Evolutionary conservation across 2,329 filamentous ascomycete species (phyloP).

Genomic region (Coniosporium tulheliwenetii): DNA sequence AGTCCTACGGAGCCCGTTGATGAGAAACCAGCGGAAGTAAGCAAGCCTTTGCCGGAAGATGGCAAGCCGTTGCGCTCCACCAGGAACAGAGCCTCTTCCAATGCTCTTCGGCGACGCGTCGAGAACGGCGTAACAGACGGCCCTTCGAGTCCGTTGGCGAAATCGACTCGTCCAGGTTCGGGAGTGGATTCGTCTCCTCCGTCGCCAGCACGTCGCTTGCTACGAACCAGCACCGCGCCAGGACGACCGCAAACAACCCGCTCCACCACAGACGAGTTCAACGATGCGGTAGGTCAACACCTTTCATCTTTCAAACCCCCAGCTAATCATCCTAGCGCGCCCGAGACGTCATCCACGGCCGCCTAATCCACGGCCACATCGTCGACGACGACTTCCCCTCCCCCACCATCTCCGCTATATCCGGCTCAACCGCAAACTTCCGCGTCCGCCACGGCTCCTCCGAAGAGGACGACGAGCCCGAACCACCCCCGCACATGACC

Average conservation of each 20-base stretch:
- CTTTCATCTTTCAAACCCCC: not conserved
- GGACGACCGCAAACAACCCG: not conserved
- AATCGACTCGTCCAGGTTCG: slow-evolving; percentile 14
- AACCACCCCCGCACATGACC: slow-evolving; percentile 73
- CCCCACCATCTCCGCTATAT: slow-evolving; percentile 48
- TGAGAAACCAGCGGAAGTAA: not conserved
- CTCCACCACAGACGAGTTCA: slow-evolving; percentile 13
- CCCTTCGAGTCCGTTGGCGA: slow-evolving; percentile 14
- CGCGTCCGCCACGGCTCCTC: slow-evolving; percentile 23
- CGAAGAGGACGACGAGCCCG: slow-evolving; percentile 23
- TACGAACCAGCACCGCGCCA: slow-evolving; percentile 11
- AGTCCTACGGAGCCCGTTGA: slow-evolving; percentile 7
- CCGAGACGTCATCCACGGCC: slow-evolving; percentile 78
- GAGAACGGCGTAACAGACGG: slow-evolving; percentile 3
- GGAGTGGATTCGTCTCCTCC: slow-evolving; percentile 1
- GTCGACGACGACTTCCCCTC: slow-evolving; percentile 89
- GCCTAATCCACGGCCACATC: slow-evolving; percentile 84
- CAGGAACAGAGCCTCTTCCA: not conserved
- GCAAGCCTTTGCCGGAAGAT: not conserved
- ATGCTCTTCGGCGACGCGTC: not conserved
- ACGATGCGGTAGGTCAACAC: slow-evolving; percentile 13
- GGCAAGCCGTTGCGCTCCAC: not conserved
- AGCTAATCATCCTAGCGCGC: slow-evolving; percentile 35
- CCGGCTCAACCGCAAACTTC: slow-evolving; percentile 39
- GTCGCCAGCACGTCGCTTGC: slow-evolving; percentile 5